Percentiles rank a stretch among this genome's conserved stretches.
These are phyloP conservation scores for Hsuehochloa calcarea DNA, from an alignment of 176 grass and related monocot genomes.

Conservation along the genomic window DNA sequence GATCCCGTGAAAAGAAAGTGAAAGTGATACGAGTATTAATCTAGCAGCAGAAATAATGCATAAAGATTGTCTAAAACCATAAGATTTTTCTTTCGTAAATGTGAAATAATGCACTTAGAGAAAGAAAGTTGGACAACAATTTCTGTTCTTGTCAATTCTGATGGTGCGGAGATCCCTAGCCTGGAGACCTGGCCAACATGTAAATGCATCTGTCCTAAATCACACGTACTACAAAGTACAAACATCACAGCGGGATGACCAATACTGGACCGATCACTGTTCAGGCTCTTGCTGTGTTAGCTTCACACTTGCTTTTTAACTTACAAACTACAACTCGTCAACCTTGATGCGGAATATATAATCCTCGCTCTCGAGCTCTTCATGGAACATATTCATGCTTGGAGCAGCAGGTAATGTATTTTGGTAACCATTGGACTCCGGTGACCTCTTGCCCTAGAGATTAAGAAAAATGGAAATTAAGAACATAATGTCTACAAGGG, in stretches of 20 bases:
- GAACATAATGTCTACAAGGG: background rate
- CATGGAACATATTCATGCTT: slow-evolving; percentile 64
- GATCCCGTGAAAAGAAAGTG: no score
- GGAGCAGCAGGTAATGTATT: slow-evolving; percentile 17
- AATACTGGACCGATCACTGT: background rate
- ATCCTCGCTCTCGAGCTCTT: slow-evolving; percentile 81
- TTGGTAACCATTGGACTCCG: slow-evolving; percentile 6
- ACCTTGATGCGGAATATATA: slow-evolving; percentile 68
- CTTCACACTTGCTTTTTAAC: background rate
- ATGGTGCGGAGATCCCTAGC: background rate
- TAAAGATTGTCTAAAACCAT: no score
- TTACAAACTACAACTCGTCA: slow-evolving; percentile 37
- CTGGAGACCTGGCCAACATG: background rate
- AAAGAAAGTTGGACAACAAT: no score
- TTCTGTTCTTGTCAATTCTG: background rate
- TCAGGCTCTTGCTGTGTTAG: background rate
- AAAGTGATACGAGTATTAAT: no score
- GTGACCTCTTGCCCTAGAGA: slow-evolving; percentile 57
- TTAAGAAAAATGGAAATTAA: slow-evolving; percentile 3
- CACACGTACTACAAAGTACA: background rate
- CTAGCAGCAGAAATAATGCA: no score
- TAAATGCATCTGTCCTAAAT: background rate
- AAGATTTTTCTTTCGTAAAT: no score
- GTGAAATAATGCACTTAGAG: no score
- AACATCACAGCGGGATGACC: background rate